Evolutionary conservation across 2,329 filamentous ascomycete species (phyloP).

Genomic region (Emergomyces africanus): DNA sequence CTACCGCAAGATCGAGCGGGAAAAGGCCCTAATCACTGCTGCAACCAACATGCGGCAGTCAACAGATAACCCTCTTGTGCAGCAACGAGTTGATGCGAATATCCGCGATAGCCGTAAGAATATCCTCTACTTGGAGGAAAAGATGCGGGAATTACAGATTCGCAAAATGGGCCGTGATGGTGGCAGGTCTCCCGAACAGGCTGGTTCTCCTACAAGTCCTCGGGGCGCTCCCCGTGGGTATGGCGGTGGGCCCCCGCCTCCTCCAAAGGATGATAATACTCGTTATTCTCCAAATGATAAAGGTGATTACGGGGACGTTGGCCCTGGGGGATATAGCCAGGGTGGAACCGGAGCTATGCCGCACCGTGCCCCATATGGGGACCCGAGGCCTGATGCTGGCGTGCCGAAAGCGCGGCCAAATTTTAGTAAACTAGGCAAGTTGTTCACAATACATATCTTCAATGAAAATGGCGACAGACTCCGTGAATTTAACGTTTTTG

Average conservation of each 20-base stretch:
- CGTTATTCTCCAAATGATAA: slow-evolving; percentile 41
- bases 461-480: neutral
- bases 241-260: slow-evolving; percentile 38
- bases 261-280: slow-evolving; percentile 61
- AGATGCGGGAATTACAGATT: slow-evolving; percentile 75
- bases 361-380: slow-evolving; percentile 63
- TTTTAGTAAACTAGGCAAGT: slow-evolving; percentile 87
- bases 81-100: slow-evolving; percentile 81
- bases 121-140: slow-evolving; percentile 90
- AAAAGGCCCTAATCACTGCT: slow-evolving; percentile 87
- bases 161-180: slow-evolving; percentile 52
- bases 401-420: slow-evolving; percentile 70
- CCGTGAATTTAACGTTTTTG: neutral
- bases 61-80: slow-evolving; percentile 84
- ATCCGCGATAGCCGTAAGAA: slow-evolving; percentile 89
- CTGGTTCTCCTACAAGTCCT: slow-evolving; percentile 33
- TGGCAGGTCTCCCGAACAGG: slow-evolving; percentile 4
- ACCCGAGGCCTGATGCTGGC: slow-evolving; percentile 53
- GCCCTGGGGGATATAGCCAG: slow-evolving; percentile 41
- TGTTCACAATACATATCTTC: neutral
- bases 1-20: slow-evolving; percentile 93
- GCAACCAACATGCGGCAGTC: slow-evolving; percentile 92
- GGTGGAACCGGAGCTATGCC: slow-evolving; percentile 65
- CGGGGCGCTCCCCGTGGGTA: slow-evolving; percentile 33
- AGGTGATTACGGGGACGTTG: slow-evolving; percentile 49